Conservation (phyloP, 495 filamentous ascomycete species). For the Amorphotheca resinae region DNA sequence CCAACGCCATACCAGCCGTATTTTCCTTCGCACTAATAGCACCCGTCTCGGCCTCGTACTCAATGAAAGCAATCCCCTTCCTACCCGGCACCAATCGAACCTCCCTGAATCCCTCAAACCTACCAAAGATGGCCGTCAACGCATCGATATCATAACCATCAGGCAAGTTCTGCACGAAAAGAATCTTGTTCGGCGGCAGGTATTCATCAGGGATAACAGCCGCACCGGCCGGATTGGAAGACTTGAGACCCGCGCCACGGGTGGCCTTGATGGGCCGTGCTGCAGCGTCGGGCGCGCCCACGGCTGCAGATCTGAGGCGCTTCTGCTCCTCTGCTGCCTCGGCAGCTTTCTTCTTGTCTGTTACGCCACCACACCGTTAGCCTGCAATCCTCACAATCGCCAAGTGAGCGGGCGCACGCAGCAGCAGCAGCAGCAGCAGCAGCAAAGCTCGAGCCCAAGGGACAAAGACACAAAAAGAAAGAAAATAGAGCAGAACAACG, state of each 20-base stretch:
- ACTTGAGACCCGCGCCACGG: conserved; percentile 71
- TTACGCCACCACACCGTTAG: conserved; percentile 9
- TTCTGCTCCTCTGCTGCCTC: conserved; percentile 74
- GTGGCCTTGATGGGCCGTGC: conserved; percentile 59
- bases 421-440: too few relatives aligned
- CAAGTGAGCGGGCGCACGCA: too few relatives aligned
- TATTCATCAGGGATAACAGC: conserved; percentile 92
- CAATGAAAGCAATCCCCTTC: conserved; percentile 87
- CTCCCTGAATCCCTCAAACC: conserved; percentile 91
- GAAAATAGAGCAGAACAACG: too few relatives aligned
- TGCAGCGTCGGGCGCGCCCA: conserved; percentile 33
- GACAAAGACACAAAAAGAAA: too few relatives aligned
- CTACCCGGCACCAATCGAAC: conserved; percentile 79
- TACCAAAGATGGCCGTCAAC: conserved; percentile 68
- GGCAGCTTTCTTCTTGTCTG: conserved; percentile 85
- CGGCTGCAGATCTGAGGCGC: conserved; percentile 54
- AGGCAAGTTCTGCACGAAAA: conserved; percentile 91
- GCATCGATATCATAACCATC: conserved; percentile 73
- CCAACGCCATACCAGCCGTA: conserved; percentile 79
- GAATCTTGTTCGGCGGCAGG: conserved; percentile 89
- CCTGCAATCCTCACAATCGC: not conserved
- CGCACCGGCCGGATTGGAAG: conserved; percentile 52
- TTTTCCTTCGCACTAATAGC: conserved; percentile 94
- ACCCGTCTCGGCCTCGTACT: conserved; percentile 81
- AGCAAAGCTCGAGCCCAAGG: too few relatives aligned